Evolutionary conservation across 306 rosid species (phyloP), one percentile per base, ranked within the genome.

Genomic region (Gillenia trifoliata): DNA sequence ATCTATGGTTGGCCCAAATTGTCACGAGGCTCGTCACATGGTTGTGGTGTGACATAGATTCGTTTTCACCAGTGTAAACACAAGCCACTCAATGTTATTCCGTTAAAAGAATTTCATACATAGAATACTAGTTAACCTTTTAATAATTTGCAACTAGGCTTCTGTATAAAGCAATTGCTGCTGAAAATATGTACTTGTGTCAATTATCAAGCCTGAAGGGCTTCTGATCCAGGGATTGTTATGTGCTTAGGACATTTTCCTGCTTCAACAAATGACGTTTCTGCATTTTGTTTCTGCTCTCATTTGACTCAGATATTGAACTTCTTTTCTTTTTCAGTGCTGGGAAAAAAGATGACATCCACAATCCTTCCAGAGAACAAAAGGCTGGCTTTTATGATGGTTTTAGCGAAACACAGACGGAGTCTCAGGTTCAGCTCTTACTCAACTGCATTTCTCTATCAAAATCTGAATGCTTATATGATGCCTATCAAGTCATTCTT

Each of bases 331-430:
- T 55, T 71, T 69, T 54, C 61, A 83, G 87, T 69, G 83, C 78
- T 65, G 89, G 55, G 62, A 87, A 85, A 64, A 87, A 85, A 29
- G 91, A 85, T 34, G 90, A 87, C 52, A 62, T 66, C 23, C 50
- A 65, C 43, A 80, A 86, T 67, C 77, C 86, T 74, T 77, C 85
- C 75, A 76, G 78, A 74, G 88, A 80, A 57, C 54, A 76, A 71
- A 74, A 77, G 55, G 78, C 77, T 20, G 91, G 83, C 79, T 75
- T 70, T 30, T 88, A 86, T 68, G 91, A 87, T 77, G 89, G 86
- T 25, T 91, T 93, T 66, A 91, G 98, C 71, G 98, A 93, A 84
- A 90, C 96, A 62, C 97, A 91, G 81, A 89, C 96, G 0, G 97
- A 94, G 25, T 94, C 98, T 72, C 97, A 94, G 98, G 98, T 94